Evolutionary conservation across 1,284 basidiomycete genomes (phyloP).

Genomic region (Rhodotorula sp.): DNA sequence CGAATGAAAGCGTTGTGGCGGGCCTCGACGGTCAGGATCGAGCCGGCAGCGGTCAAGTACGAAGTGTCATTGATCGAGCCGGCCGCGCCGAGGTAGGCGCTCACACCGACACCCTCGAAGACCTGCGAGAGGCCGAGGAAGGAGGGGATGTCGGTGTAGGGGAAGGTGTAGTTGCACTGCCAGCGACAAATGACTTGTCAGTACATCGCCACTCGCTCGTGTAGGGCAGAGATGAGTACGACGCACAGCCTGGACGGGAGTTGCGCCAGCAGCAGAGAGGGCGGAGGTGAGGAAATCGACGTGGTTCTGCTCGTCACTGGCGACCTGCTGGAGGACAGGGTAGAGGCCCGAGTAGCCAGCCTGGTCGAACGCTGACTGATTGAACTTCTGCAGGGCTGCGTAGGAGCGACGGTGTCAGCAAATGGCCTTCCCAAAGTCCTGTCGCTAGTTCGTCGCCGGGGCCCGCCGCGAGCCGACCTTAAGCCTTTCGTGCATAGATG

Average conservation of each 20-base stretch:
- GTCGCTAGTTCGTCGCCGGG: no score
- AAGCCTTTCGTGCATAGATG: no score
- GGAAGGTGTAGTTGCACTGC: slow-evolving; percentile 61
- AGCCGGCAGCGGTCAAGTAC: slow-evolving; percentile 51
- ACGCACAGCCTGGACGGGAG: slow-evolving; percentile 53
- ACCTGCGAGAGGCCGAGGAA: slow-evolving; percentile 60
- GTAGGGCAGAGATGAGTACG: no score
- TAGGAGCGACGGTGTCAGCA: no score
- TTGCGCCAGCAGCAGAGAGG: slow-evolving; percentile 54
- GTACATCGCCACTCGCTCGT: no score
- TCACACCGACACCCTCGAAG: slow-evolving; percentile 60
- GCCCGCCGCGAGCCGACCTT: no score
- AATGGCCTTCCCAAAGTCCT: no score
- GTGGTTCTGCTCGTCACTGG: slow-evolving; percentile 60
- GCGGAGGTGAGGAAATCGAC: slow-evolving; percentile 56
- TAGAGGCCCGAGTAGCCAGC: slow-evolving; percentile 58
- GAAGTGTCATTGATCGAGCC: slow-evolving; percentile 37
- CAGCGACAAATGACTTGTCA: no score
- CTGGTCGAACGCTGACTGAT: slow-evolving; percentile 56
- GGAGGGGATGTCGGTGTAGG: slow-evolving; percentile 55
- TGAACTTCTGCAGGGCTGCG: slow-evolving; percentile 54
- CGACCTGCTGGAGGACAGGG: slow-evolving; percentile 56
- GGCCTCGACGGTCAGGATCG: slow-evolving; percentile 51
- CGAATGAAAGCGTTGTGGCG: slow-evolving; percentile 18
- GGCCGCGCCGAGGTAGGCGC: slow-evolving; percentile 56